Conservation (phyloP, 768 basidiomycete genomes). For the Coprinopsis strossmayeri region DNA sequence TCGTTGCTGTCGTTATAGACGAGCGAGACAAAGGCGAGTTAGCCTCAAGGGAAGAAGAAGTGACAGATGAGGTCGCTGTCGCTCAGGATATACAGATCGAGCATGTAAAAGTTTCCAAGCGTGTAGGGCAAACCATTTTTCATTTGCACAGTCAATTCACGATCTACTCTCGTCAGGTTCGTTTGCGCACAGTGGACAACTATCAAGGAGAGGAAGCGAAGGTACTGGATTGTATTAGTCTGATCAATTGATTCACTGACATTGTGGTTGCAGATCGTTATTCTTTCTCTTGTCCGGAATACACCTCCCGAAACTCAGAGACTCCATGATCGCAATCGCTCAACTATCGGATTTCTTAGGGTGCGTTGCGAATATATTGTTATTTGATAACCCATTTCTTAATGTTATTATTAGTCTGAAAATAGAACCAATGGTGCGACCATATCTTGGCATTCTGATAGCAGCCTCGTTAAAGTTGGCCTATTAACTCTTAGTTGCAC, state of each 20-base stretch:
- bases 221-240: conserved; percentile 19
- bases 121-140: conserved; percentile 12
- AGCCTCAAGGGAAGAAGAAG: conserved; percentile 43
- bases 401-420: conserved; percentile 31
- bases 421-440: conserved; percentile 49
- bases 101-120: conserved; percentile 50
- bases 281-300: conserved; percentile 71
- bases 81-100: conserved; percentile 29
- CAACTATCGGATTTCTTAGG: conserved; percentile 68
- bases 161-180: conserved; percentile 34
- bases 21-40: conserved; percentile 63
- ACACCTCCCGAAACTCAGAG: conserved; percentile 36
- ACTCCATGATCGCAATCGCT: conserved; percentile 25
- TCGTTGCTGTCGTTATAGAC: conserved; percentile 61
- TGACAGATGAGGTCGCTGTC: conserved; percentile 14
- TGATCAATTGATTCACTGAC: background rate
- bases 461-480: too few species aligned
- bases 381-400: background rate
- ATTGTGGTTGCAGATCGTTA: conserved; percentile 42
- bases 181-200: conserved; percentile 69
- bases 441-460: too few species aligned
- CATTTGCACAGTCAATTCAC: background rate
- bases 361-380: conserved; percentile 24
- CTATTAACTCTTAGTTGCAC: conserved; percentile 39
- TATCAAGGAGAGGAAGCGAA: conserved; percentile 73